phyloP scores from a whole-genome alignment of 805 yeast species.

The Candida nonsorbophila region DNA sequence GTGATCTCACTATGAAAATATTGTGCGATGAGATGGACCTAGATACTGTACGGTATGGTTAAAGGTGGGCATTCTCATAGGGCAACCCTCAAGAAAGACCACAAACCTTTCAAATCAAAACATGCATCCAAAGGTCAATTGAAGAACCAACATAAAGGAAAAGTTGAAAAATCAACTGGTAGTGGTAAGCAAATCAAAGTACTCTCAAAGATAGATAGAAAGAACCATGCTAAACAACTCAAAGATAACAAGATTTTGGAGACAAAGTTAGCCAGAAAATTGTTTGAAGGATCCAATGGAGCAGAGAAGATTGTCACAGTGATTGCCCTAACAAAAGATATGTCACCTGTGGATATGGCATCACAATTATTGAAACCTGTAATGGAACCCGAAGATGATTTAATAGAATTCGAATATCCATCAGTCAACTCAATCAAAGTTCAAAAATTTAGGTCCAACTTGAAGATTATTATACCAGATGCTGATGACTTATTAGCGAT shows the following conservation, averaged over 20 bases:
- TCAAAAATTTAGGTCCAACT: conserved; percentile 64
- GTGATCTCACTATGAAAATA: no score
- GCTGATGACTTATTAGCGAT: conserved; percentile 60
- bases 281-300: conserved; percentile 77
- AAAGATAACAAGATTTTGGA: conserved; percentile 66
- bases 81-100: conserved; percentile 74
- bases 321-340: conserved; percentile 72
- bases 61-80: conserved; percentile 63
- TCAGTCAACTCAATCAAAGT: conserved; percentile 50
- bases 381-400: conserved; percentile 25
- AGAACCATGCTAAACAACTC: conserved; percentile 72
- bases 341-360: conserved; percentile 53
- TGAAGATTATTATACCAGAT: conserved; percentile 73
- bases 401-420: conserved; percentile 30
- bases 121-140: conserved; percentile 87
- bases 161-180: conserved; percentile 60
- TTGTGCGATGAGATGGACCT: conserved; percentile 9
- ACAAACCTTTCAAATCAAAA: conserved; percentile 86
- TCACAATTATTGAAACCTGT: conserved; percentile 41
- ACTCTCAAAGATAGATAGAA: conserved; percentile 57
- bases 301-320: conserved; percentile 82
- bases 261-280: conserved; percentile 51
- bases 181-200: conserved; percentile 34
- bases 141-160: conserved; percentile 78
- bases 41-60: background rate